These are phyloP conservation scores for Oryza officinalis DNA, from an alignment of 176 grass and related monocot genomes.

Conservation along the genomic window DNA sequence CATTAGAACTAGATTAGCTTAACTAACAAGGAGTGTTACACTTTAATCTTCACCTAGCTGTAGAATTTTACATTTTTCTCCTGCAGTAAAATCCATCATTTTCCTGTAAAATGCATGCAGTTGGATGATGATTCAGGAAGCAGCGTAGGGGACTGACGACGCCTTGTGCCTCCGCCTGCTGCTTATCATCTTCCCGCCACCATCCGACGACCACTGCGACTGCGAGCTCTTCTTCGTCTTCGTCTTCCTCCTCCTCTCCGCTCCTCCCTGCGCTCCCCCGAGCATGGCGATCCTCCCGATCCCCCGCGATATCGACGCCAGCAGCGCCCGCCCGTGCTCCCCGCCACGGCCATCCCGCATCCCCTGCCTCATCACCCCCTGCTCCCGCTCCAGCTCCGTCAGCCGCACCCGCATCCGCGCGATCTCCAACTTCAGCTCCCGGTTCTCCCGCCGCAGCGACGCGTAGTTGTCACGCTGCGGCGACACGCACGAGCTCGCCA, in stretches of 20 bases:
- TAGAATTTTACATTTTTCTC: too few species aligned
- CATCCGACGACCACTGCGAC: background rate
- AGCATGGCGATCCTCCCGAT: conserved; percentile 64
- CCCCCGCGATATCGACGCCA: conserved; percentile 70
- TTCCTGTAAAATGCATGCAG: too few species aligned
- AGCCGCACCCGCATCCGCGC: conserved; percentile 79
- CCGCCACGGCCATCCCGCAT: conserved; percentile 36
- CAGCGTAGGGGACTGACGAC: background rate
- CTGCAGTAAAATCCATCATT: too few species aligned
- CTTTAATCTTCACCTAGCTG: background rate
- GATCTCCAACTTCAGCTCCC: conserved; percentile 84
- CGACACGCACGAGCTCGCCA: conserved; percentile 38
- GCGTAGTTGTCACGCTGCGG: conserved; percentile 79
- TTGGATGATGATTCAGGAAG: background rate
- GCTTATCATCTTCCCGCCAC: background rate
- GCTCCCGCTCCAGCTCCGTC: conserved; percentile 79
- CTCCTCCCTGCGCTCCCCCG: conserved; percentile 11
- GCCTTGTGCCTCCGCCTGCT: background rate
- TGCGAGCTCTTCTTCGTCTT: conserved; percentile 37
- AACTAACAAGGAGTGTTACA: background rate
- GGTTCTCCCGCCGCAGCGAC: conserved; percentile 74
- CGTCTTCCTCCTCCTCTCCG: background rate
- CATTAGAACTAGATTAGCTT: background rate
- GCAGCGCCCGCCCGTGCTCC: conserved; percentile 55
- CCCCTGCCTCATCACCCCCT: conserved; percentile 70